phyloP scores from a whole-genome alignment of 306 rosid species.

The Begonia fuchsioides region DNA sequence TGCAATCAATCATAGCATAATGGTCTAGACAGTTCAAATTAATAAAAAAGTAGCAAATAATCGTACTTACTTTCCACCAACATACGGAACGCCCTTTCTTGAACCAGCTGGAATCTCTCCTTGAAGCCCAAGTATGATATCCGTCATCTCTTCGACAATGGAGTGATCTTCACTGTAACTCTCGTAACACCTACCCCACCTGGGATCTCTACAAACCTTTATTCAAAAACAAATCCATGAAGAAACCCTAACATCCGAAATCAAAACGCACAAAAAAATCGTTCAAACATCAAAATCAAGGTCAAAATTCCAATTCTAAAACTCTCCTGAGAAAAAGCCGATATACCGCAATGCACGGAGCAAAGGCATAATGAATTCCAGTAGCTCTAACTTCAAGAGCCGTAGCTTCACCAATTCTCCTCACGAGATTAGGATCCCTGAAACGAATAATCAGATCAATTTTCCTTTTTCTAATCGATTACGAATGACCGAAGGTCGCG shows the following conservation, averaged over 20 bases:
- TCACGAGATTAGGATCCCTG: constrained; percentile 8
- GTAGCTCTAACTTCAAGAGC: constrained; percentile 9
- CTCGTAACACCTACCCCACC: constrained; percentile 13
- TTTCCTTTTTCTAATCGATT: not conserved
- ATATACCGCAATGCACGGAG: constrained; percentile 10
- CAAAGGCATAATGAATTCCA: constrained; percentile 10
- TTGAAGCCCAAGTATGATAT: constrained; percentile 7
- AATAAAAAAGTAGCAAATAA: not conserved
- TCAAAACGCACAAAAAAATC: too few relatives aligned
- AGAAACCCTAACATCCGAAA: too few relatives aligned
- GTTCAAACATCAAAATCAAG: too few relatives aligned
- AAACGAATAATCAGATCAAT: not conserved
- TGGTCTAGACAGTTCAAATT: not conserved
- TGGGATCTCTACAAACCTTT: constrained; percentile 11
- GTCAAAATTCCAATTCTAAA: too few relatives aligned
- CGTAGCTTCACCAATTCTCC: constrained; percentile 11
- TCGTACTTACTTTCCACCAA: constrained; percentile 8
- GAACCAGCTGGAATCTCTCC: constrained; percentile 4
- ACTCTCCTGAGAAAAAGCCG: not conserved
- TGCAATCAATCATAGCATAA: not conserved
- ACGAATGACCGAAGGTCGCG: too few relatives aligned
- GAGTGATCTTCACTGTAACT: constrained; percentile 8
- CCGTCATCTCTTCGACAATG: constrained; percentile 7
- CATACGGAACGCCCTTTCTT: constrained; percentile 4
- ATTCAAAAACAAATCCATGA: too few relatives aligned